Conservation (phyloP, 192 early-diverging fungal genomes). For the Coemansia umbellata region DNA sequence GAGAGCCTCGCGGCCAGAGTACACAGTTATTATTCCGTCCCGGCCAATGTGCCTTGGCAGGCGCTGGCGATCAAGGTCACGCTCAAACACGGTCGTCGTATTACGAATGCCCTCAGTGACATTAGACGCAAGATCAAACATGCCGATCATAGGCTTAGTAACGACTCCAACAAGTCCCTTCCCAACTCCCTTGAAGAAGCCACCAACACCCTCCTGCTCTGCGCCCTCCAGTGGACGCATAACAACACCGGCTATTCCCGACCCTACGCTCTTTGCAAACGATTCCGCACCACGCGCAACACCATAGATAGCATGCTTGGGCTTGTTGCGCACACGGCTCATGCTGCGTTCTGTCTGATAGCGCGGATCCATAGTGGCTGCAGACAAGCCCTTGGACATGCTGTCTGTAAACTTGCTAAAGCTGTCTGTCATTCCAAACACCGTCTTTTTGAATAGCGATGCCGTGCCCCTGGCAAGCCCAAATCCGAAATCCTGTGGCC, state of each 20-base stretch:
- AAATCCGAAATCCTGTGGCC: slow-evolving; percentile 91
- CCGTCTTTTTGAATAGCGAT: slow-evolving; percentile 83
- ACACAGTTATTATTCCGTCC: slow-evolving; percentile 78
- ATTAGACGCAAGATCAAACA: slow-evolving; percentile 92
- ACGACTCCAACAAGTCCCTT: slow-evolving; percentile 91
- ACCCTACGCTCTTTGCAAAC: slow-evolving; percentile 74
- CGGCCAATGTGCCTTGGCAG: slow-evolving; percentile 80
- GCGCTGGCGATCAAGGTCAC: slow-evolving; percentile 78
- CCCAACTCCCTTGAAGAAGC: slow-evolving; percentile 93
- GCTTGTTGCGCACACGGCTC: slow-evolving; percentile 75
- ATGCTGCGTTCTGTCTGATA: slow-evolving; percentile 85
- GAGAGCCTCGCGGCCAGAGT: slow-evolving; percentile 70
- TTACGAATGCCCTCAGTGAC: slow-evolving; percentile 92
- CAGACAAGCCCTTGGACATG: slow-evolving; percentile 93
- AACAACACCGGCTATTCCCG: slow-evolving; percentile 87
- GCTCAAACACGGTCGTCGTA: slow-evolving; percentile 86
- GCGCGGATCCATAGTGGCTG: slow-evolving; percentile 87
- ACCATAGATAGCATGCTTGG: slow-evolving; percentile 85
- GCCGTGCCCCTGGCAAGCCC: slow-evolving; percentile 80
- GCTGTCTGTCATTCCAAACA: slow-evolving; percentile 93
- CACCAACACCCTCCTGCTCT: slow-evolving; percentile 81
- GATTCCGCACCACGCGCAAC: slow-evolving; percentile 84
- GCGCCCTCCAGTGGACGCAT: slow-evolving; percentile 85
- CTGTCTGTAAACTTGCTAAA: slow-evolving; percentile 95
- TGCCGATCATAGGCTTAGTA: slow-evolving; percentile 93